Conservation (phyloP, 169 alveolate genomes). For the Cryptosporidium xiaoi region DNA sequence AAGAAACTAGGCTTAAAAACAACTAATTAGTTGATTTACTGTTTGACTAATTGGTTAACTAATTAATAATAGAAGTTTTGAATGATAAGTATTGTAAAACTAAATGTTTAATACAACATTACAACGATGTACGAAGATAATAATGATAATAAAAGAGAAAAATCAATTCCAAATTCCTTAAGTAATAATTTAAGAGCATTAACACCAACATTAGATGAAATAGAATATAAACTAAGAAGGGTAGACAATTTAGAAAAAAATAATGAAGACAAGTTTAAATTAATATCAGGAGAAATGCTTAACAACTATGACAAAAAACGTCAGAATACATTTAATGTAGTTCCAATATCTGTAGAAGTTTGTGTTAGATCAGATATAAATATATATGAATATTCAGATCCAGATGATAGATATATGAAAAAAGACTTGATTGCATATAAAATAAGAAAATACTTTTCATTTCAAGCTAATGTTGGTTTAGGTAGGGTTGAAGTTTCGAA, state of each 20-base stretch:
- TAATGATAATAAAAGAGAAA: neutral
- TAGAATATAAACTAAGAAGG: constrained; percentile 3
- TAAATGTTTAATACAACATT: too few species aligned
- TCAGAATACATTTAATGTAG: neutral
- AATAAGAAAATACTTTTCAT: constrained; percentile 42
- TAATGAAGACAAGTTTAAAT: neutral
- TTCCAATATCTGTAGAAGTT: constrained; percentile 68
- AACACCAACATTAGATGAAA: constrained; percentile 26
- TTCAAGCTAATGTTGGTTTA: constrained; percentile 58
- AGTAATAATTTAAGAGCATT: neutral
- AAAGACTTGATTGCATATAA: constrained; percentile 5
- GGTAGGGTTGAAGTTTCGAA: constrained; percentile 31
- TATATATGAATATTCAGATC: neutral
- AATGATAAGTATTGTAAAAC: too few species aligned
- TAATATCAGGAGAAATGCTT: neutral
- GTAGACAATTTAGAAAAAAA: neutral
- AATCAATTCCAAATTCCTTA: neutral
- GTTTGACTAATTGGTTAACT: too few species aligned
- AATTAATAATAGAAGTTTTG: too few species aligned
- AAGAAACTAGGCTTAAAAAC: too few species aligned
- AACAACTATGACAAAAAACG: neutral
- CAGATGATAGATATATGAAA: constrained; percentile 8
- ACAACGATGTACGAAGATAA: too few species aligned
- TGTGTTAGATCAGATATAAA: constrained; percentile 46
- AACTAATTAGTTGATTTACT: too few species aligned